These are phyloP conservation scores for Vickermania ingenoplastis DNA, from an alignment of 208 protist species.

Conservation along the genomic window DNA sequence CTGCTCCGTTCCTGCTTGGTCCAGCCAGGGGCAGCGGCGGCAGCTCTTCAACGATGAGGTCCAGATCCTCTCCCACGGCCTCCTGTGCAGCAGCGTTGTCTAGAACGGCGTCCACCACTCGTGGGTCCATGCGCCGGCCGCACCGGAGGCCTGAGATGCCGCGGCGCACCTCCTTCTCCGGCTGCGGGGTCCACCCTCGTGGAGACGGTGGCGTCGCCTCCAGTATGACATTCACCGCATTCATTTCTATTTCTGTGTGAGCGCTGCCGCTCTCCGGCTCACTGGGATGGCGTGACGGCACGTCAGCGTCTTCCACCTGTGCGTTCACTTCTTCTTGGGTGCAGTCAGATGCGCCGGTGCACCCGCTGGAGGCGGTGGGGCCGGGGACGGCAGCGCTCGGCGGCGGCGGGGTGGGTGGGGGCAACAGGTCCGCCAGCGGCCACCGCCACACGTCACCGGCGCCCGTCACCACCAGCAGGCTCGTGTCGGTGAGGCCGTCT, in stretches of 20 bases:
- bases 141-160: slow-evolving; percentile 41
- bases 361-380: neutral
- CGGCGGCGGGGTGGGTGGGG: neutral
- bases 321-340: neutral
- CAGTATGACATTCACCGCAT: neutral
- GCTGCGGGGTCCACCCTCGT: neutral
- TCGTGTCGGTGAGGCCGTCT: slow-evolving; percentile 10
- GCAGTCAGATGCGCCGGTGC: neutral
- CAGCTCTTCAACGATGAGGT: slow-evolving; percentile 18
- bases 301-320: neutral
- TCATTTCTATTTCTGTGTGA: neutral
- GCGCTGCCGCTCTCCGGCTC: neutral
- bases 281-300: neutral
- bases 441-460: slow-evolving; percentile 79
- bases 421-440: slow-evolving; percentile 52
- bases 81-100: slow-evolving; percentile 3
- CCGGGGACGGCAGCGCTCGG: neutral
- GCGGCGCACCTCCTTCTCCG: neutral
- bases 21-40: slow-evolving; percentile 39
- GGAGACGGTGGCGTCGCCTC: neutral
- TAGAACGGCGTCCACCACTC: slow-evolving; percentile 34
- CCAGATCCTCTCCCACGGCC: neutral
- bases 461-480: slow-evolving; percentile 62
- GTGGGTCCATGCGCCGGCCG: slow-evolving; percentile 62
- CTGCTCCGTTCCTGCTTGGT: neutral